Base-by-base conservation (phyloP, 495 filamentous ascomycete genomes). In the Chaetomium fimeti region DNA sequence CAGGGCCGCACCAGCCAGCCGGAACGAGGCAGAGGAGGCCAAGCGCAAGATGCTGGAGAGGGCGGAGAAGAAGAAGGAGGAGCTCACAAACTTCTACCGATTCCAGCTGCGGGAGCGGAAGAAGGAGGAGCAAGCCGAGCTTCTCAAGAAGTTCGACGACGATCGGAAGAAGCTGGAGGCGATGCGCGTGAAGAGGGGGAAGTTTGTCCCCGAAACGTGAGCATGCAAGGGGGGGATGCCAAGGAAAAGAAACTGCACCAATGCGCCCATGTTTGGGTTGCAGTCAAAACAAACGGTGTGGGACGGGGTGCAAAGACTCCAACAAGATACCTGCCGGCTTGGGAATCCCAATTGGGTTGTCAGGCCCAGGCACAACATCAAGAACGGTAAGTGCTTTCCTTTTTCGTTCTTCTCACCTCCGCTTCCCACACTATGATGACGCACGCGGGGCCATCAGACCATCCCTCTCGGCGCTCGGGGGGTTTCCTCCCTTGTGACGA, bases 51-150 rank as follows among this genome's bases (percentile, higher is more conserved):
- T 91, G 83, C 81, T 89, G 72, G 87, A 92, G 79, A 86, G 83
- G 77, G 77, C 82, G 52, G 80, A 83, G 70, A 84, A 83, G 75
- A 86, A 83, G 77, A 86, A 81, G 77, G 77, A 82, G 52, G 88
- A 86, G 9, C 75, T 86, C 67, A 84, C 84, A 40, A 89, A 91
- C 69, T 98, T 98, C 75, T 98, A 98, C 74, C 86, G 92, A 63
- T 98, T 97, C 81, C 94, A 98, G 83, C 82, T 84, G 66, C 78
- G 93, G 55, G 93, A 98, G 81, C 89, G 88, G 79, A 86, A 87
- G 80, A 98, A 98, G 83, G 85, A 86, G 69, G 83, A 86, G 66
- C 90, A 91, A 74, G 81, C 82, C 22, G 84, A 90, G 66, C 75
- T 97, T 69, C 72, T 87, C 59, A 81, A 77, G 72, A 77, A 76